Conservation (phyloP, 2,329 filamentous ascomycete genomes). For the Hypoxylon sp. region DNA sequence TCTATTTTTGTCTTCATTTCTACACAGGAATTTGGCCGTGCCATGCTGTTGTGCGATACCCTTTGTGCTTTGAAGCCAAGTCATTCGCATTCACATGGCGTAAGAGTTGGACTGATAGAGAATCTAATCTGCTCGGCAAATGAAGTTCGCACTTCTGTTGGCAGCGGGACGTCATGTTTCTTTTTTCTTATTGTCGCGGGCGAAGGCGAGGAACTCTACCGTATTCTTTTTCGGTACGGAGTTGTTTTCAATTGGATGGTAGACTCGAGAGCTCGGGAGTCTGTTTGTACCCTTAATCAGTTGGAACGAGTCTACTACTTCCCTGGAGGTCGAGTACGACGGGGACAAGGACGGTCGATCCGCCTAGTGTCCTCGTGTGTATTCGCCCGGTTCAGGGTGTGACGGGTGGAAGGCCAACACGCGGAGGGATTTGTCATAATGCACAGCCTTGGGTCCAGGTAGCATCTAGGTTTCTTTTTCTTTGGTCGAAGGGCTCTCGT, state of each 20-base stretch:
- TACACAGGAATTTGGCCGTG: conserved; percentile 53
- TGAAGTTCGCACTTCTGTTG: conserved; percentile 58
- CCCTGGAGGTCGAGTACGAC: conserved; percentile 25
- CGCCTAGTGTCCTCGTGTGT: conserved; percentile 30
- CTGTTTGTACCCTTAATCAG: conserved; percentile 41
- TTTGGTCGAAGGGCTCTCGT: conserved; percentile 26
- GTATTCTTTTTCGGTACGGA: conserved; percentile 34
- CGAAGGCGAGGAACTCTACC: conserved; percentile 21
- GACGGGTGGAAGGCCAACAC: conserved; percentile 40
- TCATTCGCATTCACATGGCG: conserved; percentile 54
- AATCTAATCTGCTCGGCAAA: conserved; percentile 54
- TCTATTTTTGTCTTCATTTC: conserved; percentile 53
- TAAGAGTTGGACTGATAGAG: conserved; percentile 53
- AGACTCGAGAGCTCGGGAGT: conserved; percentile 40
- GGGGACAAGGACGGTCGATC: conserved; percentile 39
- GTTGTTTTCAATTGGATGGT: conserved; percentile 42
- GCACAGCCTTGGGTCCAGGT: conserved; percentile 24
- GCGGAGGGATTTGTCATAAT: conserved; percentile 42
- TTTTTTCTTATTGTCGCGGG: conserved; percentile 23
- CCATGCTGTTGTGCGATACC: conserved; percentile 54
- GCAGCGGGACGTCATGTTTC: conserved; percentile 46
- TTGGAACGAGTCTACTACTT: conserved; percentile 22
- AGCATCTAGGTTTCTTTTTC: conserved; percentile 17
- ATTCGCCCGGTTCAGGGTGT: conserved; percentile 28
- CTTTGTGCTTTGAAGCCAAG: conserved; percentile 54